These are phyloP conservation scores for Trichoderma semiorbis DNA, from an alignment of 2,329 filamentous ascomycete species.

Conservation along the genomic window DNA sequence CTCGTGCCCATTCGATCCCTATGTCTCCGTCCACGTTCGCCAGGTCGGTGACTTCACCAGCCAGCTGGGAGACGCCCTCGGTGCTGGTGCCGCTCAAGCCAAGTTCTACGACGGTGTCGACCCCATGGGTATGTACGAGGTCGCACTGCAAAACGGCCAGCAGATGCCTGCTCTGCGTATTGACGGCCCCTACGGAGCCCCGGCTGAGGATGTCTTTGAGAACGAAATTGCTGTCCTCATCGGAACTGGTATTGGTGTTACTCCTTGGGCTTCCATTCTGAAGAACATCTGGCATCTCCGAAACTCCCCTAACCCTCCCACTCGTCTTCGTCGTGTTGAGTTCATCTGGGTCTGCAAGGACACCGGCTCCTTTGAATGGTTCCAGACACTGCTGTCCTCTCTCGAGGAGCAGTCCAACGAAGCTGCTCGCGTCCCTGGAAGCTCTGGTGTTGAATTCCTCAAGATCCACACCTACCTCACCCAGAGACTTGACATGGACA, in stretches of 20 bases:
- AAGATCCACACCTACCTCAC: constrained; percentile 98
- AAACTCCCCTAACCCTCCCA: constrained; percentile 82
- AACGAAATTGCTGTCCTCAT: constrained; percentile 86
- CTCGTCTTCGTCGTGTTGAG: constrained; percentile 86
- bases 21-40: constrained; percentile 89
- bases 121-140: constrained; percentile 95
- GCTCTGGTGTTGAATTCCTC: constrained; percentile 76
- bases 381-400: constrained; percentile 87
- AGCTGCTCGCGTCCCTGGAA: constrained; percentile 63
- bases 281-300: constrained; percentile 99
- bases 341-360: constrained; percentile 99
- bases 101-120: constrained; percentile 90
- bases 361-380: constrained; percentile 96
- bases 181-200: constrained; percentile 93
- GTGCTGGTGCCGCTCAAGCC: constrained; percentile 80
- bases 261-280: constrained; percentile 79
- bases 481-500: constrained; percentile 86
- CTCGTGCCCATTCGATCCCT: constrained; percentile 92
- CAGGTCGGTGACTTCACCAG: constrained; percentile 96
- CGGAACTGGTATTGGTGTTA: constrained; percentile 83
- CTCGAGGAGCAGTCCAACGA: constrained; percentile 81
- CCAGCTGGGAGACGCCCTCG: constrained; percentile 91
- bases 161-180: constrained; percentile 87
- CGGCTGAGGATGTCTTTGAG: constrained; percentile 94
- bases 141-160: constrained; percentile 88